phyloP scores from a whole-genome alignment of 345 rosid species.

The Kandelia obovata region DNA sequence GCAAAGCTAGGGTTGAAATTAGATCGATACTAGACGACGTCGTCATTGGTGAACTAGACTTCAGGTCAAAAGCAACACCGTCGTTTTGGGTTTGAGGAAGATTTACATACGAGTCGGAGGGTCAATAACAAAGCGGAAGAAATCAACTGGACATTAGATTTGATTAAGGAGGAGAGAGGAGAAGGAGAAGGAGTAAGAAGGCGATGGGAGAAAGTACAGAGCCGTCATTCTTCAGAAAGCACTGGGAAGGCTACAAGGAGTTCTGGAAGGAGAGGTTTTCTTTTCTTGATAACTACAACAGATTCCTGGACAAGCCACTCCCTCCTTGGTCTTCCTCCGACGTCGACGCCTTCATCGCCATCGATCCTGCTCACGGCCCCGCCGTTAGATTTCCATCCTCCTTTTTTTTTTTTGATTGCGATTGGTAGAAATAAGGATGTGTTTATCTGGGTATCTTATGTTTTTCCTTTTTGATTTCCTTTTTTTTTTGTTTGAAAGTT shows the following conservation, averaged over 20 bases:
- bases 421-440: too few species aligned
- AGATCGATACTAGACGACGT: too few species aligned
- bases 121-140: too few species aligned
- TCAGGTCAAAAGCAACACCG: too few species aligned
- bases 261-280: constrained; percentile 65
- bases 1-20: too few species aligned
- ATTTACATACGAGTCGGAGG: too few species aligned
- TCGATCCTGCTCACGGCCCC: constrained; percentile 85
- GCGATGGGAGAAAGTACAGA: constrained; percentile 8
- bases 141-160: too few species aligned
- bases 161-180: too few species aligned
- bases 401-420: background rate
- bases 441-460: background rate
- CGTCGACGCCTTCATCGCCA: constrained; percentile 71
- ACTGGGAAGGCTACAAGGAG: constrained; percentile 56
- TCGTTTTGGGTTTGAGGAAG: too few species aligned
- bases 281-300: constrained; percentile 51
- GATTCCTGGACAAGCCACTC: constrained; percentile 56
- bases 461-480: background rate
- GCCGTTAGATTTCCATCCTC: constrained; percentile 36
- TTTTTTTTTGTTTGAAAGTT: background rate
- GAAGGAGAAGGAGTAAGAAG: background rate
- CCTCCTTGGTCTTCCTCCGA: constrained; percentile 84
- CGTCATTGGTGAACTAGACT: too few species aligned
- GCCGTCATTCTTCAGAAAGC: constrained; percentile 40